Evolutionary conservation across 768 basidiomycete species (phyloP).

Genomic region (Serendipita vermifera): DNA sequence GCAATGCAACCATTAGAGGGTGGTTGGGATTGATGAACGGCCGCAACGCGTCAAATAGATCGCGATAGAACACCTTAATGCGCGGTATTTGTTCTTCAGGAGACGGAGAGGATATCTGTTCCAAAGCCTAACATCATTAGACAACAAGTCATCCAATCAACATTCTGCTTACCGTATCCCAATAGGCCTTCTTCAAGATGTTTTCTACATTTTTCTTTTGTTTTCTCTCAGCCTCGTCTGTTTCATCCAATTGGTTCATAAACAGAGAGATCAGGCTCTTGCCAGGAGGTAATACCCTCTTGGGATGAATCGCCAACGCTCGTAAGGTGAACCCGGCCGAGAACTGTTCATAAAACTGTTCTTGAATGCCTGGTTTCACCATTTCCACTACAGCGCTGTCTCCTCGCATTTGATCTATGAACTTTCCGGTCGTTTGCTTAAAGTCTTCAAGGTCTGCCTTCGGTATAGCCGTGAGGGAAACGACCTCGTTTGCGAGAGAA

Average conservation of each 20-base stretch:
- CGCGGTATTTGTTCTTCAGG: slow-evolving; percentile 1
- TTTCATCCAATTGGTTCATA: not conserved
- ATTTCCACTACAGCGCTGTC: not conserved
- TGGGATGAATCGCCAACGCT: not conserved
- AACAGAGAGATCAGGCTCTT: not conserved
- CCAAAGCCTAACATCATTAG: not conserved
- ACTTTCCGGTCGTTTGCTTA: not conserved
- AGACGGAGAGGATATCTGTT: not conserved
- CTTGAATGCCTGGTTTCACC: not conserved
- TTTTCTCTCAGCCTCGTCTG: not conserved
- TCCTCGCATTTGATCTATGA: slow-evolving; percentile 2
- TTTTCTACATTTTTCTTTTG: not conserved
- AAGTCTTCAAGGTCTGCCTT: not conserved
- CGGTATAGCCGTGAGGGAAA: not conserved
- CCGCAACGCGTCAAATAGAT: not conserved
- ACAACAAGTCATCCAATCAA: not conserved
- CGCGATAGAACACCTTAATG: slow-evolving; percentile 6
- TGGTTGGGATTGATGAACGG: not conserved
- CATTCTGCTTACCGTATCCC: not conserved
- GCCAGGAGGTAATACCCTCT: not conserved
- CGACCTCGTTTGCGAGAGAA: not conserved
- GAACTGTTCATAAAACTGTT: not conserved
- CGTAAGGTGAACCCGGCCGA: not conserved
- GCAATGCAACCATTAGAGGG: not conserved
- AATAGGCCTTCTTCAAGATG: not conserved